Evolutionary conservation across 2,329 filamentous ascomycete genomes (phyloP).

Genomic region (Calonectria honghensis): DNA sequence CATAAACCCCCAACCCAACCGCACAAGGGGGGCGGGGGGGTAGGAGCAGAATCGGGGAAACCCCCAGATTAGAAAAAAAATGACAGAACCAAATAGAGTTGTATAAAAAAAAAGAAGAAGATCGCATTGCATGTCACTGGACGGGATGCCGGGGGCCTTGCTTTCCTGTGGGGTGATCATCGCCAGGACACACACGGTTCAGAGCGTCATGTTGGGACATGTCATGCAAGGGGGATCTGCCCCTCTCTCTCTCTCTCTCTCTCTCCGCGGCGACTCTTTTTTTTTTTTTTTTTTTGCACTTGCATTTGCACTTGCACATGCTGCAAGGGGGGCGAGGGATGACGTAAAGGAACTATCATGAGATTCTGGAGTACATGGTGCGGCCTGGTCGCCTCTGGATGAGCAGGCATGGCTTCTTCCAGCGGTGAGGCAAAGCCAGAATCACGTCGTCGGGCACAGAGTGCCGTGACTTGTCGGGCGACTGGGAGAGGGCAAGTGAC

Average conservation of each 20-base stretch:
- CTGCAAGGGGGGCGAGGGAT: not conserved
- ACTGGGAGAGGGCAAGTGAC: not conserved
- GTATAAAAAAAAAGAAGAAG: not conserved
- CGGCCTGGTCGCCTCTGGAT: not conserved
- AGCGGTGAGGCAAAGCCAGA: not conserved
- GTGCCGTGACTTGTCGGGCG: constrained; percentile 22
- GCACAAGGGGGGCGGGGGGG: too few relatives aligned
- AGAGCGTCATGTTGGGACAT: constrained; percentile 6
- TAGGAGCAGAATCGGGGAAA: not conserved
- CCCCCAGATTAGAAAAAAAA: not conserved
- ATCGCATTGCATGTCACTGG: not conserved
- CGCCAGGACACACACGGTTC: constrained; percentile 2
- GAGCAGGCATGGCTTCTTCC: not conserved
- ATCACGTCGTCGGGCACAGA: constrained; percentile 7
- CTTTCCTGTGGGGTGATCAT: constrained; percentile 25
- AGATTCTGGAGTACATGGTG: not conserved
- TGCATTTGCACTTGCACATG: not conserved
- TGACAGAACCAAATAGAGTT: not conserved
- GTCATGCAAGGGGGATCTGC: constrained; percentile 22
- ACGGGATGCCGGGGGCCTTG: constrained; percentile 5
- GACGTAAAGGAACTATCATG: not conserved
- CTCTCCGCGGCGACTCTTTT: not conserved
- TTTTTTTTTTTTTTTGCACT: not conserved
- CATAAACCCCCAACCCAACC: constrained; percentile 17
- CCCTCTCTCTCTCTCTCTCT: not conserved